Evolutionary conservation across 305 asterid genomes (phyloP).

Genomic region (Salvia sclarea): DNA sequence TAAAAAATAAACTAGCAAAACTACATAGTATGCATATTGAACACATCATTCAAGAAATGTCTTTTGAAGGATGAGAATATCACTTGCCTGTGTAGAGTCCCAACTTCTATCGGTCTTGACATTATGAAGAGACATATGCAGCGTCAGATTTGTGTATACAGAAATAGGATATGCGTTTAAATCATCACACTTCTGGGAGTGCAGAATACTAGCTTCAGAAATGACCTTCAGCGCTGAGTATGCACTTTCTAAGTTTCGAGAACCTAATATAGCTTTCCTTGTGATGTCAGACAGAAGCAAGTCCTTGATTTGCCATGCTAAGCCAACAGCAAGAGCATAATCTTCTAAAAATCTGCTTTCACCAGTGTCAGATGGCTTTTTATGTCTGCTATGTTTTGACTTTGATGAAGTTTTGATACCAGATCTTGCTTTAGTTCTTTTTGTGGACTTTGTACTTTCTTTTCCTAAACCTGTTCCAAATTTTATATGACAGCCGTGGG

Average conservation of each 20-base stretch:
- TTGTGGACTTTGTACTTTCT: constrained; percentile 37
- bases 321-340: constrained; percentile 68
- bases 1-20: neutral
- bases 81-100: constrained; percentile 60
- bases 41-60: constrained; percentile 25
- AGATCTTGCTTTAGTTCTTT: constrained; percentile 44
- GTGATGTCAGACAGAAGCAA: constrained; percentile 65
- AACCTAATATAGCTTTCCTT: constrained; percentile 52
- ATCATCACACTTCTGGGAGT: constrained; percentile 51
- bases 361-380: constrained; percentile 36
- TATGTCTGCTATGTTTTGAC: constrained; percentile 37
- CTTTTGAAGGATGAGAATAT: constrained; percentile 25
- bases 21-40: constrained; percentile 17
- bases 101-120: constrained; percentile 40
- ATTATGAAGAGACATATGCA: constrained; percentile 65
- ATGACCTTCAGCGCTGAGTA: constrained; percentile 62
- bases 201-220: constrained; percentile 76
- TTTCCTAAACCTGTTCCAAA: constrained; percentile 47
- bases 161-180: constrained; percentile 52
- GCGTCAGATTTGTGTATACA: constrained; percentile 68
- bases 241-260: constrained; percentile 50
- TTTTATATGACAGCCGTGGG: constrained; percentile 48
- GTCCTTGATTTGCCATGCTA: constrained; percentile 94
- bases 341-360: constrained; percentile 51
- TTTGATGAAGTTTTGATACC: constrained; percentile 48